Evolutionary conservation across 768 basidiomycete species (phyloP).

Genomic region (Calocybe gangraenosa): DNA sequence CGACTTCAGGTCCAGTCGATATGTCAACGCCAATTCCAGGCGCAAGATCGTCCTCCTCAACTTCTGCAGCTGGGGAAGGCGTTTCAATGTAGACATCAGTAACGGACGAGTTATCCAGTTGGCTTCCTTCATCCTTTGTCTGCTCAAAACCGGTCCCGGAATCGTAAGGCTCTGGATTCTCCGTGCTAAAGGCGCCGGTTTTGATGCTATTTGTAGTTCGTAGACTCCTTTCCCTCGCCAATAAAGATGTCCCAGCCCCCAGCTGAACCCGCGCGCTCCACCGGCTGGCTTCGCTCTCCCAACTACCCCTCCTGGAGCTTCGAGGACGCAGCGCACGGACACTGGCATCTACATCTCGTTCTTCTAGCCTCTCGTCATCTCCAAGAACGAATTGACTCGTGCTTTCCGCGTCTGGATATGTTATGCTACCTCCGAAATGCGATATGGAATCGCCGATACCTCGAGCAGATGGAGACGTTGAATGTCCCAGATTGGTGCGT

Average conservation of each 20-base stretch:
- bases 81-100: conserved; percentile 7
- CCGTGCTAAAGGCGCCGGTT: conserved; percentile 53
- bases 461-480: conserved; percentile 46
- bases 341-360: conserved; percentile 80
- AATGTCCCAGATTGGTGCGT: conserved; percentile 42
- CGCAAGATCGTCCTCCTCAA: not conserved
- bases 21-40: conserved; percentile 3
- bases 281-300: conserved; percentile 86
- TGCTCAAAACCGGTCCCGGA: conserved; percentile 15
- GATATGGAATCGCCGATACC: conserved; percentile 62
- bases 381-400: conserved; percentile 63
- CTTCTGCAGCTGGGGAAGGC: conserved; percentile 6
- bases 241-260: conserved; percentile 41
- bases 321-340: conserved; percentile 85
- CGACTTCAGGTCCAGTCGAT: not conserved
- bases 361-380: conserved; percentile 62
- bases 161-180: conserved; percentile 27
- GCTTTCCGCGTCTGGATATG: conserved; percentile 59
- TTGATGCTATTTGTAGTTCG: conserved; percentile 60
- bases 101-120: not conserved
- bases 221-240: conserved; percentile 50
- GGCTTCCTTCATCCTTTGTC: conserved; percentile 5
- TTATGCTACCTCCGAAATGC: conserved; percentile 62
- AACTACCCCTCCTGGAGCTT: conserved; percentile 83
- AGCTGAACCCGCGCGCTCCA: conserved; percentile 76